Conservation (phyloP, 352 stramenopile species). For the Phytopythium kandeliae region DNA sequence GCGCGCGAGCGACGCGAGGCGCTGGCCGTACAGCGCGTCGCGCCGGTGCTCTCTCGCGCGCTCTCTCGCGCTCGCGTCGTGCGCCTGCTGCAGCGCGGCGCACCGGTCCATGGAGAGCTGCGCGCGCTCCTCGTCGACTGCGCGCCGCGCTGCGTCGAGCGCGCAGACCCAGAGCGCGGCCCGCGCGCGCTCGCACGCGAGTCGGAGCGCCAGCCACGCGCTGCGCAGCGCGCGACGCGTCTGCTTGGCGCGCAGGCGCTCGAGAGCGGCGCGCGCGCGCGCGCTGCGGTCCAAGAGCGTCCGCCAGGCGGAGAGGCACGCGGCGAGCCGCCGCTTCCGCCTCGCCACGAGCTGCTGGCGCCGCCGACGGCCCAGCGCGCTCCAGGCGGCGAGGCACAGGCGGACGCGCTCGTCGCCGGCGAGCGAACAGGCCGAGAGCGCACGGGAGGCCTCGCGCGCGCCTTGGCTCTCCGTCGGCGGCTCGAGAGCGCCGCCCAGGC, state of each 20-base stretch:
- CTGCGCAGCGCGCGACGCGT: not conserved
- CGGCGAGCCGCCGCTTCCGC: not conserved
- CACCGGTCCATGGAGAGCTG: not conserved
- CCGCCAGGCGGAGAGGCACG: not conserved
- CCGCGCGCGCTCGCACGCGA: not conserved
- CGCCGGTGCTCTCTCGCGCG: not conserved
- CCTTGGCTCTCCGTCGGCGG: too few relatives aligned
- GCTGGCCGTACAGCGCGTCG: not conserved
- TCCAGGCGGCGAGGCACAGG: constrained; percentile 2
- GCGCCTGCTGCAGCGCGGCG: not conserved
- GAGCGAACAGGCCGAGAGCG: constrained; percentile 1
- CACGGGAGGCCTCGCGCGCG: too few relatives aligned
- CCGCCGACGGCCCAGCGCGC: not conserved
- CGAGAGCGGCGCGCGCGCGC: not conserved
- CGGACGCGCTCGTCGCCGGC: constrained; percentile 5
- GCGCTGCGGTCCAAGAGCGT: not conserved
- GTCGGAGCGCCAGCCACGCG: not conserved
- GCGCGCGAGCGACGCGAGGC: not conserved
- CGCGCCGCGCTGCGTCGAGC: constrained; percentile 1
- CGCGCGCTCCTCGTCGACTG: constrained; percentile 4
- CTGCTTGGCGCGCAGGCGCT: not conserved
- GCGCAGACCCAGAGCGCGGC: not conserved
- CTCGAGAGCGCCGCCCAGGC: too few relatives aligned
- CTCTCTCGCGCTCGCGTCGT: not conserved
- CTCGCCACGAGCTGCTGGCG: not conserved